These are phyloP conservation scores for Pichia sp. DNA, from an alignment of 1,139 yeast genomes.

Conservation along the genomic window DNA sequence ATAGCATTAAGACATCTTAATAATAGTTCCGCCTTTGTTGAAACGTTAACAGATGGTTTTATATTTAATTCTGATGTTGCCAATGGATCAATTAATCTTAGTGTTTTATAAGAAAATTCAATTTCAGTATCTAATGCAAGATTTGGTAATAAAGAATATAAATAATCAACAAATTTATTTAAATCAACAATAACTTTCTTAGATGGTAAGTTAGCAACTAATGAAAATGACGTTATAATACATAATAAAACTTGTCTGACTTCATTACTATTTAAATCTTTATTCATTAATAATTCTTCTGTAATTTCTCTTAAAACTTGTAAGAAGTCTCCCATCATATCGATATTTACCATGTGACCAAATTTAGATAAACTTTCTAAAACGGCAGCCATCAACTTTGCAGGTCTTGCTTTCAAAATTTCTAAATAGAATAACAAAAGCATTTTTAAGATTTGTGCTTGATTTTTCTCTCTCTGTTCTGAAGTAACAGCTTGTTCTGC, in stretches of 20 bases:
- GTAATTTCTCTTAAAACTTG: constrained; percentile 78
- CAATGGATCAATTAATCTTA: constrained; percentile 74
- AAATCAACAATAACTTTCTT: constrained; percentile 61
- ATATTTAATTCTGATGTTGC: constrained; percentile 30
- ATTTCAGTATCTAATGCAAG: constrained; percentile 75
- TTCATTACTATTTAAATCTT: constrained; percentile 29
- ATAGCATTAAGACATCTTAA: constrained; percentile 72
- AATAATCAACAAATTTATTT: constrained; percentile 65
- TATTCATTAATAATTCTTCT: constrained; percentile 32
- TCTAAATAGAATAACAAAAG: constrained; percentile 71
- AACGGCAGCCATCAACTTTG: constrained; percentile 76
- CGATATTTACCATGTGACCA: constrained; percentile 90
- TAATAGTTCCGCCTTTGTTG: constrained; percentile 83
- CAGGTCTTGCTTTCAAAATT: constrained; percentile 57
- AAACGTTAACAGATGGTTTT: constrained; percentile 72
- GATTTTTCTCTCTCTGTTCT: constrained; percentile 79
- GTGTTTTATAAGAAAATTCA: constrained; percentile 75
- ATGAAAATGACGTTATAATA: constrained; percentile 84
- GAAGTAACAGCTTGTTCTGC: constrained; percentile 86
- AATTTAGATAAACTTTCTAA: constrained; percentile 86
- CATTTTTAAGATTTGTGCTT: constrained; percentile 74
- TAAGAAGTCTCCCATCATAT: constrained; percentile 83
- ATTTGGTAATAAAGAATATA: constrained; percentile 61
- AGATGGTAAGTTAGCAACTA: constrained; percentile 67
- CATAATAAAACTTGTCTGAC: constrained; percentile 74